These are phyloP conservation scores for Penicillium cataractarum DNA, from an alignment of 495 filamentous ascomycete species.

Conservation along the genomic window DNA sequence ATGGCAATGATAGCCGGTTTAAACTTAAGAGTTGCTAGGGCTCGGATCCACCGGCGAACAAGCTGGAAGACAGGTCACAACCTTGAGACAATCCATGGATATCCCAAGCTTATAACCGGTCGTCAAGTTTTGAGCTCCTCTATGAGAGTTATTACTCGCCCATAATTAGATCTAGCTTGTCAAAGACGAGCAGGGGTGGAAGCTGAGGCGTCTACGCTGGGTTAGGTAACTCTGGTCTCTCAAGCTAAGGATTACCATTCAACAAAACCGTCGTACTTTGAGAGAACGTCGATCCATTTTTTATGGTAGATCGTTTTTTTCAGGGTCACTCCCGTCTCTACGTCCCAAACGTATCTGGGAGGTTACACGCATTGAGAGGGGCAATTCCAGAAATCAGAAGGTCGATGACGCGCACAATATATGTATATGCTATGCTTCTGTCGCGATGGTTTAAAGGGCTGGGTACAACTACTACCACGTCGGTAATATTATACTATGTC, in stretches of 20 bases:
- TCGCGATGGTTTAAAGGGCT: too few relatives aligned
- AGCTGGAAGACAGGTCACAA: background rate
- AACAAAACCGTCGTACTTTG: background rate
- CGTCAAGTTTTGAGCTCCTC: background rate
- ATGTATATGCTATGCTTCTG: background rate
- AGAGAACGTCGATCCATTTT: too few relatives aligned
- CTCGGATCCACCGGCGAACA: slow-evolving; percentile 18
- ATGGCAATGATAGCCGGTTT: slow-evolving; percentile 2
- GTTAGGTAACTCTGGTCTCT: background rate
- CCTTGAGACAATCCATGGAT: slow-evolving; percentile 6
- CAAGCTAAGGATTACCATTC: background rate
- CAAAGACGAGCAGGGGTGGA: background rate
- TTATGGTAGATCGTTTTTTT: too few relatives aligned
- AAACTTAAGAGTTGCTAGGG: slow-evolving; percentile 8
- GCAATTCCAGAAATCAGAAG: background rate
- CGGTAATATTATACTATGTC: background rate
- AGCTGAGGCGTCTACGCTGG: background rate
- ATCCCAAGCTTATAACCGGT: background rate
- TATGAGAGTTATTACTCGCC: background rate
- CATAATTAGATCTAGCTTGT: background rate
- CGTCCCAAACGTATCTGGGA: slow-evolving; percentile 2
- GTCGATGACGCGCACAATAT: slow-evolving; percentile 36
- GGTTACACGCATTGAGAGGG: slow-evolving; percentile 19
- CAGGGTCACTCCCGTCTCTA: background rate
- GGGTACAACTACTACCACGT: background rate